Percentiles rank a stretch among this genome's conserved stretches.
These are phyloP conservation scores for Monosporascus sp. DNA, from an alignment of 2,329 filamentous ascomycete species.

Conservation along the genomic window DNA sequence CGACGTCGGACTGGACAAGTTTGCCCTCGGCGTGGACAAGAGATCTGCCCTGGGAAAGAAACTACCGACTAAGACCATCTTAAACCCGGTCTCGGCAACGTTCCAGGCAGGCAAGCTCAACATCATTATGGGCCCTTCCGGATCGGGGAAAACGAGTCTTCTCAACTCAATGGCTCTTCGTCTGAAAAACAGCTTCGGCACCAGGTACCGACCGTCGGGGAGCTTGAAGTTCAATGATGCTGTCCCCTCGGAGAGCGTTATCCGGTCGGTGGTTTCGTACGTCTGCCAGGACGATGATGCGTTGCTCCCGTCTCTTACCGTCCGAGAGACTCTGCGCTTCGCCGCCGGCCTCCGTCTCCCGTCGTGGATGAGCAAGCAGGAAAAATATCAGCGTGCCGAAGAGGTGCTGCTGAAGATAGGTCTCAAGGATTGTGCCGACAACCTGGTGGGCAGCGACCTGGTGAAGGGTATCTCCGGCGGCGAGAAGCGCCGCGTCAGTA, in stretches of 20 bases:
- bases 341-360: constrained; percentile 68
- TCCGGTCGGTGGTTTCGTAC: constrained; percentile 69
- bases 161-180: constrained; percentile 69
- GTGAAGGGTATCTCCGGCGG: constrained; percentile 77
- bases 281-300: constrained; percentile 77
- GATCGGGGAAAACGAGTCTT: constrained; percentile 70
- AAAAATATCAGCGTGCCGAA: constrained; percentile 65
- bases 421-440: constrained; percentile 72
- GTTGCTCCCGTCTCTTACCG: constrained; percentile 67
- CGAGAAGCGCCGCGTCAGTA: constrained; percentile 72
- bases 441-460: constrained; percentile 65
- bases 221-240: constrained; percentile 67
- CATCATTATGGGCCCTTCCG: constrained; percentile 76
- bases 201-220: constrained; percentile 57
- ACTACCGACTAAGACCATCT: constrained; percentile 52
- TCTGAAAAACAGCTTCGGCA: constrained; percentile 56
- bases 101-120: constrained; percentile 68
- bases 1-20: constrained; percentile 59
- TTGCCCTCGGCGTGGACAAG: constrained; percentile 61
- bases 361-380: constrained; percentile 61
- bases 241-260: constrained; percentile 61
- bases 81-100: constrained; percentile 61
- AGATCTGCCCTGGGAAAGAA: constrained; percentile 47
- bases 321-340: constrained; percentile 68
- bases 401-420: constrained; percentile 71